Evolutionary conservation across 257 asterid genomes (phyloP), one percentile per base, ranked within the genome.

Genomic region (Ajuga chamaepitys): DNA sequence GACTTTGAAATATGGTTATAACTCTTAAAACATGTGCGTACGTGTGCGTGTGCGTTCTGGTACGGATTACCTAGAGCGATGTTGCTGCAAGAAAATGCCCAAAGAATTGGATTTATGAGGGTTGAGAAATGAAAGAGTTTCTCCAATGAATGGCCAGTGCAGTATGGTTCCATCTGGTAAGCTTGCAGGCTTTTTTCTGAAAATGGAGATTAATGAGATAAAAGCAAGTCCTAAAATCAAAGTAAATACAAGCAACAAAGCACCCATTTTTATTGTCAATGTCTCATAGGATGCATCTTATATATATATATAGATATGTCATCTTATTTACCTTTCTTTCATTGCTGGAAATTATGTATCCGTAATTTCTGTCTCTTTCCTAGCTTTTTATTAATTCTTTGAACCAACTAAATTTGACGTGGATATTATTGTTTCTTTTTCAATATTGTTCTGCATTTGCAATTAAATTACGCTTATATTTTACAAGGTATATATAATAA

Each of bases 141-240:
- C 95, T 22, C 97, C 95, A 1, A 90, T 0, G 0, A 87, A 71
- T 42, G 97, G 97, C 73, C 70, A 71, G 7, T 45, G 66, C 0
- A 85, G 74, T 81, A 70, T 81, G 82, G 74, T 80, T 62, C 97
- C 97, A 14, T 72, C 14, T 1, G 97, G 96, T 17, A 81, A 55
- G 5, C 65, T 70, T 7, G 62, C 9, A 0, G 21, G 28, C 11
- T 75, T 73, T 50, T 68, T 54, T 48, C 44, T 67, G 48, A 48
- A 66, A 68, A 55, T 46, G 51, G 37, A 46, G 42, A 53, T 30
- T 11, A 57, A 28, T 4, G n/a, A n/a, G n/a, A n/a, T n/a, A 78
- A 62, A 58, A 70, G 56, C 0, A 2, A 77, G 9, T 54, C 62
- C 70, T 9, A 65, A 41, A 9, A 58, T 32, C 22, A 66, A 1